Conservation (phyloP, 1,139 yeast genomes). For the Pichia norvegensis region DNA sequence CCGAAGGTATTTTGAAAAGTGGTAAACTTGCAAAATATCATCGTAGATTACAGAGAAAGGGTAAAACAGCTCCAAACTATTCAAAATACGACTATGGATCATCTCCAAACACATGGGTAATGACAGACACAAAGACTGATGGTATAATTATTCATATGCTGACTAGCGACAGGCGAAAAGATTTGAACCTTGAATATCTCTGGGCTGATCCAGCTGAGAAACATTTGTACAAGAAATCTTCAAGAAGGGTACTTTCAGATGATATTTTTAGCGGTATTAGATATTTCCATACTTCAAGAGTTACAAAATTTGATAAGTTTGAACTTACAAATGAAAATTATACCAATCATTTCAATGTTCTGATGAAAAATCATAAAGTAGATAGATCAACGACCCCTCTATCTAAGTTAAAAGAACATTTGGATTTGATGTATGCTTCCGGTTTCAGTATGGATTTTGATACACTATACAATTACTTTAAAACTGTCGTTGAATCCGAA, state of each 20-base stretch:
- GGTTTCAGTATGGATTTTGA: constrained; percentile 21
- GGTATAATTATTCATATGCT: constrained; percentile 63
- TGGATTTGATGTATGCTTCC: constrained; percentile 22
- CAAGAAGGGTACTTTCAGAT: constrained; percentile 25
- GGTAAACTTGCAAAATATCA: constrained; percentile 51
- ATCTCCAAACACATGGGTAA: constrained; percentile 67
- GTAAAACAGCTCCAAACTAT: constrained; percentile 45
- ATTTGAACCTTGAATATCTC: constrained; percentile 60
- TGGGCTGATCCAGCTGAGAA: constrained; percentile 41
- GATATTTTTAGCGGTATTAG: constrained; percentile 44
- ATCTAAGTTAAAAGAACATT: constrained; percentile 16
- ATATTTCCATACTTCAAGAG: constrained; percentile 32
- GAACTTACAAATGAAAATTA: constrained; percentile 16
- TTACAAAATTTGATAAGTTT: constrained; percentile 11
- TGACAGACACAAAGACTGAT: constrained; percentile 60
- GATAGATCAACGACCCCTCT: constrained; percentile 17
- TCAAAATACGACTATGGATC: constrained; percentile 51
- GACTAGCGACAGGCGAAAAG: constrained; percentile 59
- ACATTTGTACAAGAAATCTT: constrained; percentile 23
- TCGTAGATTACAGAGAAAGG: constrained; percentile 51
- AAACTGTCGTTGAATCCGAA: constrained; percentile 22
- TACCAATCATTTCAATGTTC: constrained; percentile 21
- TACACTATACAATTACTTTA: constrained; percentile 18
- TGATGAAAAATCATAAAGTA: constrained; percentile 20
- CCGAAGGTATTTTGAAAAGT: constrained; percentile 68